Evolutionary conservation across 805 yeast species (phyloP), one percentile per base, ranked within the genome.

Genomic region (Schizosaccharomyces cryophilus): DNA sequence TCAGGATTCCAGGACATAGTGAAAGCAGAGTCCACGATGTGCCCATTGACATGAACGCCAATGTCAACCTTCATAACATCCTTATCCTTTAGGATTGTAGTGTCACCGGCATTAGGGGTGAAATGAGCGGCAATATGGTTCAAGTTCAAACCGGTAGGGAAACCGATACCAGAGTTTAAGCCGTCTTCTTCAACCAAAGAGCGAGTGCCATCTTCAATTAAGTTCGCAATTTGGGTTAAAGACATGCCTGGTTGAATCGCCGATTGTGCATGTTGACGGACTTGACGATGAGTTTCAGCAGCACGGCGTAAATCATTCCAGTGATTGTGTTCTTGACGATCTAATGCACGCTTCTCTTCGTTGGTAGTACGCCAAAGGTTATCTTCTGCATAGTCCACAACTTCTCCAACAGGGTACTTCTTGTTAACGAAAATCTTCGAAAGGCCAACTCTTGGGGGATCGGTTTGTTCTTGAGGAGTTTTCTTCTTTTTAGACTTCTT

Each of bases 111-210:
- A 73, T 93, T 93, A 15, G 98, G 98, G 0, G 97, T 90, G 73
- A 88, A 93, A 71, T 93, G 99, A 0, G 98, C 98, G 30, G 99
- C 99, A 69, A 87, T 83, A 69, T 88, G 85, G 73, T 93, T 93
- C 65, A 90, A 72, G 0, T 95, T 87, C 48, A 93, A 78, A 63
- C 99, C 99, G n/a, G 96, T 88, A 60, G 99, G 99, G 78, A 93
- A 93, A 5, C 97, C 99, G 67, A 89, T 81, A 48, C 99, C 99
- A 19, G 87, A 93, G 30, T 73, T 71, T 59, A 69, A 69, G 63
- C 78, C 76, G 61, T 75, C 76, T 60, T 83, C 84, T 54, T 78
- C 84, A 17, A 88, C 78, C 66, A 83, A 80, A 4, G 81, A 78
- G 66, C 97, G 78, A 6, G 85, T 84, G 0, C 90, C 79, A 69